Evolutionary conservation across 2,329 filamentous ascomycete genomes (phyloP), one percentile per base, ranked within the genome.

Genomic region (Trichoderma cornu-damae): DNA sequence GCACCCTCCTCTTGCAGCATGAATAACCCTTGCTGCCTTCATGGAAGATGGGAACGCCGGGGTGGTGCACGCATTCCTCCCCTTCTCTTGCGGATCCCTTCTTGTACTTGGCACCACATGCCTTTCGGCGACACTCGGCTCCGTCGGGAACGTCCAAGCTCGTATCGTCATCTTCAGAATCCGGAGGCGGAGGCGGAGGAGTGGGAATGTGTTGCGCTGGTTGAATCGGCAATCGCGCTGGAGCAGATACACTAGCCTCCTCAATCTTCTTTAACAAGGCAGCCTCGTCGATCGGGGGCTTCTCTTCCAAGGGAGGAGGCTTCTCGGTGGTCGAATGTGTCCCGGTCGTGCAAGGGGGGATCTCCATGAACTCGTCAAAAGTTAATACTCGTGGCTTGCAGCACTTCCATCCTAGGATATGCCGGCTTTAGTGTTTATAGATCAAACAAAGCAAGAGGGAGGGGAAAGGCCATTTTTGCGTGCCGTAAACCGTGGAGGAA

Each of bases 21-120:
- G 86, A 91, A 80, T 94, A 99, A 1, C 94, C 94, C 77, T 99
- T 99, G 75, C 90, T 96, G 34, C 94, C 94, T 77, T 99, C 94
- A 72, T 99, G 94, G 76, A 99, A 99, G 64, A 99, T 87, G 22
- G 94, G 90, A 20, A 82, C 84, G 4, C 94, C 94, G 0, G 94
- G 92, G 73, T 99, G 94, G 68, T 96, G 87, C 46, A 89, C 80
- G 70, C 94, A 99, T 60, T 83, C 79, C 76, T 96, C 92, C 1
- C 78, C 82, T 30, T 87, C 84, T 62, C 89, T 77, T 32, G 76
- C 72, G 42, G 76, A 69, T 0, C 81, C 82, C 61, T 81, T 81
- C 57, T 79, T 80, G 72, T 91, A 95, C 38, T 75, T 78, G 14
- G 75, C 75, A 9, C 83, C 84, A 70, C 94, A 99, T 3, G 81